Conservation (phyloP, 495 filamentous ascomycete species). For the Cercophora newfieldiana region DNA sequence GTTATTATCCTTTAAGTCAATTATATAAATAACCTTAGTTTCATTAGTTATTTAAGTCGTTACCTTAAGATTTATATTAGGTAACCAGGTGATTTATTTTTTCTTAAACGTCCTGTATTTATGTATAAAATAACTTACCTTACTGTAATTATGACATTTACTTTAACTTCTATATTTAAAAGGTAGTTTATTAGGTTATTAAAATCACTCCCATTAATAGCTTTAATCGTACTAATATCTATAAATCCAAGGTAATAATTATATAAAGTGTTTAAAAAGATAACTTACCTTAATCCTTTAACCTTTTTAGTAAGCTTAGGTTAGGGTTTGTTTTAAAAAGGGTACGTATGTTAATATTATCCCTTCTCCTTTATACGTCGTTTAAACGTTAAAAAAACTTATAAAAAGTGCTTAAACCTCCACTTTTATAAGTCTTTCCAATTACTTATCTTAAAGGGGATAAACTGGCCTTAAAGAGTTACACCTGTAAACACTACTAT, state of each 20-base stretch:
- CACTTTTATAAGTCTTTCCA: background rate
- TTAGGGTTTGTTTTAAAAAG: background rate
- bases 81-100: background rate
- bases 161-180: too few species aligned
- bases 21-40: background rate
- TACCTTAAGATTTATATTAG: background rate
- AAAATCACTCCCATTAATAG: background rate
- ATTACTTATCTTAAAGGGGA: background rate
- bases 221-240: background rate
- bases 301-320: background rate
- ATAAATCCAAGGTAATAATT: background rate
- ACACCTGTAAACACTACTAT: too few species aligned
- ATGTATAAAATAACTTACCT: background rate
- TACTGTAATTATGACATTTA: too few species aligned
- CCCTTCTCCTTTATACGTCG: background rate
- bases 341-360: too few species aligned
- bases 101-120: background rate
- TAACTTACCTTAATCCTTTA: too few species aligned
- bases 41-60: background rate
- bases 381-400: background rate
- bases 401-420: background rate
- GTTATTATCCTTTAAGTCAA: too few species aligned
- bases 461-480: too few species aligned
- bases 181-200: background rate
- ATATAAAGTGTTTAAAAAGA: too few species aligned